Percentiles rank a stretch among this genome's conserved stretches.
phyloP scores from a whole-genome alignment of 495 filamentous ascomycete genomes.

The Barbatosphaeria neglecta region DNA sequence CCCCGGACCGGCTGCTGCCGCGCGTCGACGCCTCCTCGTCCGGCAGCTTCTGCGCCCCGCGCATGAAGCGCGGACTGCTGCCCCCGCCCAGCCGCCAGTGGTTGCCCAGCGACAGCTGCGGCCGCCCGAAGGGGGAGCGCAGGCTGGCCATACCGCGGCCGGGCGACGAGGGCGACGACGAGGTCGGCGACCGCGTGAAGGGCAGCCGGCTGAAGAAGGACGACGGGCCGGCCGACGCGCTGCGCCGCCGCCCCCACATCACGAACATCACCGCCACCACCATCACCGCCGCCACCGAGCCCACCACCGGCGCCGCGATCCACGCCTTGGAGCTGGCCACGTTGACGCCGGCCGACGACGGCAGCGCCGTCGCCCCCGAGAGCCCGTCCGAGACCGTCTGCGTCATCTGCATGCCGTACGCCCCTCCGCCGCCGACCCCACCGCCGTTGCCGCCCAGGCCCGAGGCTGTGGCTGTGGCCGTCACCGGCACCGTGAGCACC shows the following conservation, averaged over 20 bases:
- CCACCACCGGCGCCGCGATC: conserved; percentile 28
- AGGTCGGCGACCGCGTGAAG: background rate
- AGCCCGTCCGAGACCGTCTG: background rate
- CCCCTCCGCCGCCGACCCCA: background rate
- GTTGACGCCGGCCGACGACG: background rate
- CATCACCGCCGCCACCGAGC: conserved; percentile 21
- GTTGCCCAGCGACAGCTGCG: background rate
- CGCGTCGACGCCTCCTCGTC: background rate
- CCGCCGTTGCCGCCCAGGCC: background rate
- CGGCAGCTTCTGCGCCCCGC: background rate
- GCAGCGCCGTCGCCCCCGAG: conserved; percentile 1
- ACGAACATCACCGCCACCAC: conserved; percentile 23
- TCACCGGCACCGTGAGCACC: conserved; percentile 1
- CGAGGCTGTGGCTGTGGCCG: background rate
- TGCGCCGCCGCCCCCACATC: conserved; percentile 19
- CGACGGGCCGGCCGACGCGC: background rate
- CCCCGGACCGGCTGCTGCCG: conserved; percentile 1
- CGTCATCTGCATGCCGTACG: conserved; percentile 1
- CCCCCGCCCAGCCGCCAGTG: background rate
- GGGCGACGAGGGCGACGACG: conserved; percentile 1
- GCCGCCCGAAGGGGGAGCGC: background rate
- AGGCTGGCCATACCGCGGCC: background rate
- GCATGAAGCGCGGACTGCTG: background rate
- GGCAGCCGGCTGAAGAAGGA: background rate
- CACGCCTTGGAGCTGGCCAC: conserved; percentile 14